phyloP scores from a whole-genome alignment of 1,284 basidiomycete genomes.

The Trichosporon sp. region DNA sequence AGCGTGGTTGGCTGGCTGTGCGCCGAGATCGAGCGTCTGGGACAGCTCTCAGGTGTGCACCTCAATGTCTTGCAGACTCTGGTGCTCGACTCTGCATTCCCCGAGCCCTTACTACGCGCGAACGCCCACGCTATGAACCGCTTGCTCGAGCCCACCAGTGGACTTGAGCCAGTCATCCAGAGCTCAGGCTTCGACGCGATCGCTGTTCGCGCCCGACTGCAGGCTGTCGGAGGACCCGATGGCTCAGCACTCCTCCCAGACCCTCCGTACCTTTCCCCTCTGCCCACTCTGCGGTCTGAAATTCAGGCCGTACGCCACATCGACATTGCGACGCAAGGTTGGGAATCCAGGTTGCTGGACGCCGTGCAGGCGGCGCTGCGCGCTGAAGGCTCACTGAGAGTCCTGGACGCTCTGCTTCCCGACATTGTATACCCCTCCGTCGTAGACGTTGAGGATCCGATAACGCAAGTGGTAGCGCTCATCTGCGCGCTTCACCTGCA shows the following conservation, averaged over 20 bases:
- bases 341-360: slow-evolving; percentile 31
- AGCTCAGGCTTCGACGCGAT: slow-evolving; percentile 45
- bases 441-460: slow-evolving; percentile 21
- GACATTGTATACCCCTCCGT: slow-evolving; percentile 32
- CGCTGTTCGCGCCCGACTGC: slow-evolving; percentile 37
- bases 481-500: slow-evolving; percentile 24
- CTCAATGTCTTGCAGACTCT: slow-evolving; percentile 53
- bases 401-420: slow-evolving; percentile 26
- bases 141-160: slow-evolving; percentile 40
- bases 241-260: slow-evolving; percentile 18
- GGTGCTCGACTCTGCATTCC: slow-evolving; percentile 46
- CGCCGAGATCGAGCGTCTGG: slow-evolving; percentile 50
- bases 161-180: slow-evolving; percentile 44
- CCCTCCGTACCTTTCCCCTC: neutral
- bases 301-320: slow-evolving; percentile 35
- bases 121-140: slow-evolving; percentile 36
- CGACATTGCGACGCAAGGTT: slow-evolving; percentile 31
- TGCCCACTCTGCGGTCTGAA: slow-evolving; percentile 30
- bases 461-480: slow-evolving; percentile 28
- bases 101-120: slow-evolving; percentile 44
- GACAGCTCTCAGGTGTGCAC: slow-evolving; percentile 48
- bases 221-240: slow-evolving; percentile 28
- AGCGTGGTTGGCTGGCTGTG: slow-evolving; percentile 58
- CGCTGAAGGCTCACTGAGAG: slow-evolving; percentile 25
- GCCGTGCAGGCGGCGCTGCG: slow-evolving; percentile 25